phyloP scores from a whole-genome alignment of 106 monocot species.

The Agapanthus africanus region DNA sequence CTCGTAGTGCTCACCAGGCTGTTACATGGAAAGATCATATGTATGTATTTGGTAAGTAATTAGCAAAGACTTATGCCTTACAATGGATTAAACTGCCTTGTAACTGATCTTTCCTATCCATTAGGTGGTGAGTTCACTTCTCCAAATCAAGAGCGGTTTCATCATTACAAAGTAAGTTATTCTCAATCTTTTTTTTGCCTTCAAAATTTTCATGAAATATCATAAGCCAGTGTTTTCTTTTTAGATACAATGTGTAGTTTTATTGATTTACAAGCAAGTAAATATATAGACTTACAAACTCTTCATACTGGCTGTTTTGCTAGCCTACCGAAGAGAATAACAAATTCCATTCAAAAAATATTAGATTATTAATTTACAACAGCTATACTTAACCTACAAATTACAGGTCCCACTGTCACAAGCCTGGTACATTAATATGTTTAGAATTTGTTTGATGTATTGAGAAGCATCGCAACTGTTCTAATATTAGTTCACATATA shows the following conservation, averaged over 20 bases:
- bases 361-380: too few species aligned
- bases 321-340: too few species aligned
- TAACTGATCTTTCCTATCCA: conserved; percentile 12
- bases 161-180: conserved; percentile 86
- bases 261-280: neutral
- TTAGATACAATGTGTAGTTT: neutral
- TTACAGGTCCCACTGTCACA: neutral
- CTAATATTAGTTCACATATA: neutral
- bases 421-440: neutral
- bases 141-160: conserved; percentile 97
- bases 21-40: conserved; percentile 93
- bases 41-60: conserved; percentile 74
- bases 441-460: neutral
- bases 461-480: neutral
- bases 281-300: too few species aligned
- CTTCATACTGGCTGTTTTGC: too few species aligned
- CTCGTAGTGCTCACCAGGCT: conserved; percentile 92
- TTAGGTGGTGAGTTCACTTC: conserved; percentile 98
- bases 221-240: neutral
- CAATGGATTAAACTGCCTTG: neutral
- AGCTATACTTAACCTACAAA: neutral
- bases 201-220: too few species aligned
- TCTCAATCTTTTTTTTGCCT: conserved; percentile 1
- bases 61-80: neutral
- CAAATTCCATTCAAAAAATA: too few species aligned